Evolutionary conservation across 176 grass and related monocot genomes (phyloP).

Genomic region (Zea luxurians): DNA sequence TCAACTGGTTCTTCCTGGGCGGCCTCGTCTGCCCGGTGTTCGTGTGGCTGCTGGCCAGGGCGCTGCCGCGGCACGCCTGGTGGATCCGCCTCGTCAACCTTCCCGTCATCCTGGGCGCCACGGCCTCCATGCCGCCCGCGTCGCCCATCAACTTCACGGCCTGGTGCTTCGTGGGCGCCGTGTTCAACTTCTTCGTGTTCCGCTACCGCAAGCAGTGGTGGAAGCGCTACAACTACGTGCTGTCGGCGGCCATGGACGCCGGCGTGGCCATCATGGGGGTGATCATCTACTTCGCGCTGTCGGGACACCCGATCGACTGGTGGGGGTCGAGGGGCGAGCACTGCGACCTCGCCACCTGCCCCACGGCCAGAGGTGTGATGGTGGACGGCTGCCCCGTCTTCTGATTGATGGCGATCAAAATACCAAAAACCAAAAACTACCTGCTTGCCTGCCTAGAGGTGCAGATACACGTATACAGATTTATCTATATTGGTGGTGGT

Average conservation of each 20-base stretch:
- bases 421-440: background rate
- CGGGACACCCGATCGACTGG: conserved; percentile 52
- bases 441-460: background rate
- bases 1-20: conserved; percentile 86
- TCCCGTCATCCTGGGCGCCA: conserved; percentile 79
- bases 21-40: conserved; percentile 55
- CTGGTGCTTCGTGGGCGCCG: conserved; percentile 61
- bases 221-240: conserved; percentile 91
- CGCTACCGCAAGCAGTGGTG: conserved; percentile 80
- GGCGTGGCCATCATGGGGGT: conserved; percentile 91
- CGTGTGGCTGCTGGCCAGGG: conserved; percentile 66
- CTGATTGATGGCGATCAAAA: conserved; percentile 9
- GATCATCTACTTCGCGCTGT: conserved; percentile 69
- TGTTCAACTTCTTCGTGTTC: conserved; percentile 91
- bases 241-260: conserved; percentile 77
- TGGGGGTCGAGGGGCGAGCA: conserved; percentile 68
- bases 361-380: conserved; percentile 62
- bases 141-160: conserved; percentile 77
- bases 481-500: background rate
- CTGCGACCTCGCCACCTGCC: conserved; percentile 72
- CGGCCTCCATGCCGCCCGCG: conserved; percentile 74
- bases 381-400: conserved; percentile 68
- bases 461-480: background rate
- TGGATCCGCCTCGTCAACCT: conserved; percentile 90
- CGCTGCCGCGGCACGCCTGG: conserved; percentile 49